Percentiles rank a stretch among this genome's conserved stretches.
phyloP scores from a whole-genome alignment of 1,284 basidiomycete species.

The Sporisorium exsertum region DNA sequence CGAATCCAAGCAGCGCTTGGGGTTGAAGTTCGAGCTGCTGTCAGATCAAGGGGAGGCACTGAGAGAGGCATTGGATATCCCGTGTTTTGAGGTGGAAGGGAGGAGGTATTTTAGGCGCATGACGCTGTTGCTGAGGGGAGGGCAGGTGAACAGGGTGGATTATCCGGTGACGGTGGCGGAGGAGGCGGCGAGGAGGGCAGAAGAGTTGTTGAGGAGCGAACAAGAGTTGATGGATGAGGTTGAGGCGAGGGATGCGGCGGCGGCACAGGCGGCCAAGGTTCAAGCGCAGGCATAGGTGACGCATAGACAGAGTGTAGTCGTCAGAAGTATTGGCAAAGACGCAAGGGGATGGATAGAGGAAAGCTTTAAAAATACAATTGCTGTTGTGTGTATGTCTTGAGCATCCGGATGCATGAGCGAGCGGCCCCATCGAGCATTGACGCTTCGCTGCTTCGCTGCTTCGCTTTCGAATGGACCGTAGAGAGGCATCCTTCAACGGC shows the following conservation, averaged over 20 bases:
- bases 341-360: background rate
- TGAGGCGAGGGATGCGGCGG: conserved; percentile 42
- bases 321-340: background rate
- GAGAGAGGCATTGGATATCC: conserved; percentile 45
- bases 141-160: conserved; percentile 58
- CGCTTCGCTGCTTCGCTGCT: background rate
- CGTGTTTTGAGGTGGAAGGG: conserved; percentile 40
- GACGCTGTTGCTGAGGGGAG: conserved; percentile 58
- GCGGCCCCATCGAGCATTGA: no score
- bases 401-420: background rate
- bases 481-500: conserved; percentile 10
- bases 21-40: conserved; percentile 42
- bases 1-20: conserved; percentile 26
- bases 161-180: conserved; percentile 52
- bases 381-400: background rate
- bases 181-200: conserved; percentile 45
- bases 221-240: conserved; percentile 46
- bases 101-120: conserved; percentile 36
- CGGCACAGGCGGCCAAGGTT: conserved; percentile 11
- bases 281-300: conserved; percentile 1
- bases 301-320: background rate
- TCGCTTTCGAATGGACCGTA: background rate
- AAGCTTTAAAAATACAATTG: conserved; percentile 22
- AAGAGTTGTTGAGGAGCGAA: conserved; percentile 47
- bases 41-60: conserved; percentile 35